Conservation (phyloP, 192 early-diverging fungal genomes). For the Entomortierella parvispora region DNA sequence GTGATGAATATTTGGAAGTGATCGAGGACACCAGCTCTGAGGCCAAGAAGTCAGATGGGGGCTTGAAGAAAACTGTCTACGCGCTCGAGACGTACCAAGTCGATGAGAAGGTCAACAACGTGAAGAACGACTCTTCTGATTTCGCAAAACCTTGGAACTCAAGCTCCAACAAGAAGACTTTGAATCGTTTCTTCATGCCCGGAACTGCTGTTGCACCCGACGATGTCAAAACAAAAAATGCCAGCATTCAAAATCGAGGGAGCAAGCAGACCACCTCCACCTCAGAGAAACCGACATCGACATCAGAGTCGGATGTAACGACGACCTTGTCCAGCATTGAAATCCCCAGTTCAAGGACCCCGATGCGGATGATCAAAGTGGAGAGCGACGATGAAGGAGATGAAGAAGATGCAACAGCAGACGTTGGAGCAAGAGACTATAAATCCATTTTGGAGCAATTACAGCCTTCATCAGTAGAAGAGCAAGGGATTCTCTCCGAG, state of each 20-base stretch:
- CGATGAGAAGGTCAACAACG: slow-evolving; percentile 56
- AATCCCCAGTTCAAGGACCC: not conserved
- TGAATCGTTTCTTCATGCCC: slow-evolving; percentile 37
- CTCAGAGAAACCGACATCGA: not conserved
- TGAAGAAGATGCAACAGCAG: no score
- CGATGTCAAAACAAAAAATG: not conserved
- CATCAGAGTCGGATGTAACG: not conserved
- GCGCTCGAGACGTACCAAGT: slow-evolving; percentile 59
- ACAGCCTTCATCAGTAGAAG: not conserved
- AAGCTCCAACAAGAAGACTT: slow-evolving; percentile 38
- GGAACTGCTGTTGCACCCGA: not conserved
- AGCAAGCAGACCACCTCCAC: not conserved
- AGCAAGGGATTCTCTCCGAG: slow-evolving; percentile 8
- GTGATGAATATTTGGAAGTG: slow-evolving; percentile 50
- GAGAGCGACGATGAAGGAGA: no score
- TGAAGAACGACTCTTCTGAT: slow-evolving; percentile 55
- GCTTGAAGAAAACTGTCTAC: not conserved
- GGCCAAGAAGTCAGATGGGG: not conserved
- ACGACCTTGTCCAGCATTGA: not conserved
- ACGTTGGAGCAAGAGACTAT: no score
- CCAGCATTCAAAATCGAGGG: not conserved
- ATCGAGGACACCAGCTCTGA: not conserved
- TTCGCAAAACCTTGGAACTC: slow-evolving; percentile 57
- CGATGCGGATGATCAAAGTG: no score
- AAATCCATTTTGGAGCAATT: no score